Conservation (phyloP, 805 yeast genomes). For the Wickerhamomyces ciferrii region DNA sequence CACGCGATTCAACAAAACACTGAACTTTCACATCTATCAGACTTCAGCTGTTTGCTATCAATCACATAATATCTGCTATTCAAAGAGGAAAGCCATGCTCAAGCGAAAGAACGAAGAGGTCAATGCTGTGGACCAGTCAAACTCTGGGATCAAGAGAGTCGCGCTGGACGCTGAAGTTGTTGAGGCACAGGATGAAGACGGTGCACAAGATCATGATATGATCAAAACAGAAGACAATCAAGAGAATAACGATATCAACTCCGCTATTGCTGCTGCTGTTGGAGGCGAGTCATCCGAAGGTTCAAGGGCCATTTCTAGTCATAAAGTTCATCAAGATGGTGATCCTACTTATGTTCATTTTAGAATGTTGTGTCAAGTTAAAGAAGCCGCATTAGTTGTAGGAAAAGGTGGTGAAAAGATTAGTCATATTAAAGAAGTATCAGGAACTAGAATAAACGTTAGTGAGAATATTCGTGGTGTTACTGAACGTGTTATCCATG, state of each 20-base stretch:
- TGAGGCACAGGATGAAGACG: conserved; percentile 18
- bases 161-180: conserved; percentile 60
- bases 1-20: background rate
- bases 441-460: conserved; percentile 62
- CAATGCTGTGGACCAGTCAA: conserved; percentile 27
- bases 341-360: conserved; percentile 62
- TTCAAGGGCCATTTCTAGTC: conserved; percentile 9
- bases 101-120: conserved; percentile 66
- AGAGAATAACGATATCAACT: background rate
- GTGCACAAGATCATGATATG: background rate
- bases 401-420: conserved; percentile 81
- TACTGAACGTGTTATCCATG: conserved; percentile 69
- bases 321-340: conserved; percentile 29
- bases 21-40: too few species aligned
- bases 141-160: conserved; percentile 54
- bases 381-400: conserved; percentile 70
- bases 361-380: conserved; percentile 71
- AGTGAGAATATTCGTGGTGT: conserved; percentile 68
- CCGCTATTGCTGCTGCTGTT: too few species aligned
- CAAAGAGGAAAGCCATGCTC: conserved; percentile 10
- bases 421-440: conserved; percentile 53
- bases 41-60: background rate
- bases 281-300: conserved; percentile 1
- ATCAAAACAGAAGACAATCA: conserved; percentile 6
- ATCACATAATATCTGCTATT: too few species aligned